phyloP scores from a whole-genome alignment of 495 filamentous ascomycete species.

The Mycothermus thermophilus region DNA sequence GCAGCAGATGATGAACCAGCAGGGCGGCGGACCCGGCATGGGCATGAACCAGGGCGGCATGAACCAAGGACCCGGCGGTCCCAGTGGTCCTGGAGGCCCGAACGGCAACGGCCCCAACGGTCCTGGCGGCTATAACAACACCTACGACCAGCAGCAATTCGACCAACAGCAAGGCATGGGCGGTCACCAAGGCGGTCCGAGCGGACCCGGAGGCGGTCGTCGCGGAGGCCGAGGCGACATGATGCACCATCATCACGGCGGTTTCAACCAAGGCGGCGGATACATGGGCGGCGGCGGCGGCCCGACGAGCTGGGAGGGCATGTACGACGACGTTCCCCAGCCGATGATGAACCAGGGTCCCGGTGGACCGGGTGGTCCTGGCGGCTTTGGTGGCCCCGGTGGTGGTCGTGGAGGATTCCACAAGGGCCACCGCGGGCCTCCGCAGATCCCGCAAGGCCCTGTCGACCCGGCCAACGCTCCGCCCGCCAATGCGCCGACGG shows the following conservation, averaged over 20 bases:
- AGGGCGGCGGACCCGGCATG: conserved; percentile 24
- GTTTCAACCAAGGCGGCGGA: conserved; percentile 25
- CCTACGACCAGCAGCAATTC: conserved; percentile 58
- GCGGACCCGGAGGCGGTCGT: conserved; percentile 23
- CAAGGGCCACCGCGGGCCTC: conserved; percentile 19
- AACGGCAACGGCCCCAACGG: conserved; percentile 13
- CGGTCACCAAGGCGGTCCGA: conserved; percentile 33
- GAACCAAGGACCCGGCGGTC: neutral
- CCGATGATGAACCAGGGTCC: conserved; percentile 49
- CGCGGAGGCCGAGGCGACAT: conserved; percentile 21
- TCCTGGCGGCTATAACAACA: conserved; percentile 15
- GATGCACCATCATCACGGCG: conserved; percentile 14
- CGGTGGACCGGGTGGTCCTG: conserved; percentile 41
- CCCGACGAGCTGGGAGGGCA: conserved; percentile 89
- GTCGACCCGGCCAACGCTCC: conserved; percentile 44
- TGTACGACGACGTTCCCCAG: conserved; percentile 97
- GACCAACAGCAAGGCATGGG: conserved; percentile 82
- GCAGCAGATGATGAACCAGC: conserved; percentile 70
- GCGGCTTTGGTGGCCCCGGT: conserved; percentile 36
- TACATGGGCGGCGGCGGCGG: conserved; percentile 21
- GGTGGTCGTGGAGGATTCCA: conserved; percentile 39
- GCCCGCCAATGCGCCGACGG: conserved; percentile 87
- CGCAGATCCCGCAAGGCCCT: conserved; percentile 17
- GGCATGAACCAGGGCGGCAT: conserved; percentile 3
- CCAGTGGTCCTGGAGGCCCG: conserved; percentile 12